Evolutionary conservation across 148 eudicot genomes (phyloP), one percentile per base, ranked within the genome.

Genomic region (Cornus kousa): DNA sequence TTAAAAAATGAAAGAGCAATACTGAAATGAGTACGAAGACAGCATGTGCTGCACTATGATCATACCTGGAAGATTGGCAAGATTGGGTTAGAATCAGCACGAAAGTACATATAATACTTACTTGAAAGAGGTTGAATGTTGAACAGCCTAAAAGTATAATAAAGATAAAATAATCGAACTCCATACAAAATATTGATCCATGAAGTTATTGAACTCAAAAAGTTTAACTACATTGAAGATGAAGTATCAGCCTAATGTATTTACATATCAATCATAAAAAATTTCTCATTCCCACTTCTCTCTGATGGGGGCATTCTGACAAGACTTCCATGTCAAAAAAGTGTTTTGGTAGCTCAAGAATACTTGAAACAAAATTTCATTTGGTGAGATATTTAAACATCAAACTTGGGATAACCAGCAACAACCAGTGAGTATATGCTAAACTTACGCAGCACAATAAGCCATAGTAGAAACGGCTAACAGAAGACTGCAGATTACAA

Each of bases 391-490:
- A 43, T 0, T 53, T 53, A 16, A 53, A 62, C 66, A 62, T 46
- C 4, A 35, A 80, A 19, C 11, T 20, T 68, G 43, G 12, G n/a
- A 40, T 69, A 70, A 75, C 28, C 75, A 28, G 64, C 22, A 62
- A 13, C 7, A 40, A 60, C 24, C 64, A 35, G 71, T 65, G 46
- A 48, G 13, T n/a, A 70, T 57, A 23, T 28, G 70, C 66, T 73
- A 83, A 55, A 90, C 99, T 89, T 94, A 97, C 99, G 97, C 98
- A 53, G 88, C 94, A 80, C 97, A 97, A 83, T 94, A 97, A 14
- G 99, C 99, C 86, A 92, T 67, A 43, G 98, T 83, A 70, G 95
- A 81, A 88, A 97, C 90, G 46, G 87, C 84, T 79, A 94, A 85
- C 75, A 97, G 98, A 82, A 97, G 91, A 90, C 92, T 87, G 87